Evolutionary conservation across 2,329 filamentous ascomycete species (phyloP).

Genomic region (Fusarium nematophilum): DNA sequence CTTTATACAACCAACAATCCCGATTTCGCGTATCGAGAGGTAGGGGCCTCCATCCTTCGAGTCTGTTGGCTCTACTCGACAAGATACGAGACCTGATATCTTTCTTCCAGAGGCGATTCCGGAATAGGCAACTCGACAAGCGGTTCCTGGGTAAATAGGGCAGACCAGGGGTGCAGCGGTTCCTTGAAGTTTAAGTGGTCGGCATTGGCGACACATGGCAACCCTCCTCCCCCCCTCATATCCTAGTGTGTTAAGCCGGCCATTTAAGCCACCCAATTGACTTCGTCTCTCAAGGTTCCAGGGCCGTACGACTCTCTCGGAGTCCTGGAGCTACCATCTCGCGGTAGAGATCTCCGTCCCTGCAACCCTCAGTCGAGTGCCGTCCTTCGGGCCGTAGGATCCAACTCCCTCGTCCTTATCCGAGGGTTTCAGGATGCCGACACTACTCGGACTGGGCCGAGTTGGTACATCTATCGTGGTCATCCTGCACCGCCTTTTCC

Average conservation of each 20-base stretch:
- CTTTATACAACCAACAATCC: slow-evolving; percentile 19
- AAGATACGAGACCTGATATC: neutral
- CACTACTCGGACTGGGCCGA: neutral
- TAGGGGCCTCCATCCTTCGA: slow-evolving; percentile 34
- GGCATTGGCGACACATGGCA: slow-evolving; percentile 11
- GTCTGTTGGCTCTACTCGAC: slow-evolving; percentile 29
- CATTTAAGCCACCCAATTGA: slow-evolving; percentile 11
- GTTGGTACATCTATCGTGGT: slow-evolving; percentile 1
- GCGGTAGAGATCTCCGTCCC: slow-evolving; percentile 24
- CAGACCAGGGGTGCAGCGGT: slow-evolving; percentile 17
- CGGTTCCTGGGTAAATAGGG: slow-evolving; percentile 39
- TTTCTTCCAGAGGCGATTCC: slow-evolving; percentile 21
- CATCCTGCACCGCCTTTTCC: neutral
- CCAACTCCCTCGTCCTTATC: slow-evolving; percentile 30
- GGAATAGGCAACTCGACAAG: slow-evolving; percentile 31
- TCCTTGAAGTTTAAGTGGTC: slow-evolving; percentile 20
- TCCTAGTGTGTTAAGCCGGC: slow-evolving; percentile 24
- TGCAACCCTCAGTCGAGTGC: slow-evolving; percentile 30
- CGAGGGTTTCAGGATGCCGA: slow-evolving; percentile 16
- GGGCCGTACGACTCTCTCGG: slow-evolving; percentile 24
- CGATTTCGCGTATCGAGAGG: slow-evolving; percentile 4
- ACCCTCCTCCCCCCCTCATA: slow-evolving; percentile 21
- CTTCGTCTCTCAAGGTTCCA: neutral
- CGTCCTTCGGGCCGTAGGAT: slow-evolving; percentile 38
- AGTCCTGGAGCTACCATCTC: slow-evolving; percentile 32